Conservation (phyloP, 2,329 filamentous ascomycete genomes). For the Cercospora zeae-maydis region DNA sequence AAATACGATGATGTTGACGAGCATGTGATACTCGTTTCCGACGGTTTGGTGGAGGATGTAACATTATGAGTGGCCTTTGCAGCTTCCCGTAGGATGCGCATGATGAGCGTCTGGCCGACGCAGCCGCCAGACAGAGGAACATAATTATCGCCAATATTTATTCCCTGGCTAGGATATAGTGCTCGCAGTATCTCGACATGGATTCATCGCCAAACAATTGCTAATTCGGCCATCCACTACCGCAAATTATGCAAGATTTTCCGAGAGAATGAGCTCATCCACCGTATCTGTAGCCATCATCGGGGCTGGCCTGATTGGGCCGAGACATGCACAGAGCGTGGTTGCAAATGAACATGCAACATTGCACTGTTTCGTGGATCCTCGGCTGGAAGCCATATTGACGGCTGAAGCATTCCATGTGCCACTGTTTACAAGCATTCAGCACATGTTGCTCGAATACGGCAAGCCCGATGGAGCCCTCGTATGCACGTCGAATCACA, state of each 20-base stretch:
- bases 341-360: slow-evolving; percentile 35
- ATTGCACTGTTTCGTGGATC: slow-evolving; percentile 49
- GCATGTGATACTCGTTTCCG: background rate
- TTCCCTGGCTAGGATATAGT: background rate
- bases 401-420: slow-evolving; percentile 41
- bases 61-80: background rate
- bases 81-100: background rate
- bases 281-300: slow-evolving; percentile 42
- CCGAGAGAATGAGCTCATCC: background rate
- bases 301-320: slow-evolving; percentile 50
- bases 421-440: slow-evolving; percentile 41
- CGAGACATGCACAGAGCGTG: slow-evolving; percentile 50
- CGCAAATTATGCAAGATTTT: background rate
- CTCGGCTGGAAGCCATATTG: slow-evolving; percentile 38
- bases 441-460: slow-evolving; percentile 42
- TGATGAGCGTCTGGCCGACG: background rate
- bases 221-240: background rate
- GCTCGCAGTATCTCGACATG: background rate
- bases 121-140: background rate
- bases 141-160: slow-evolving; percentile 3
- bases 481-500: slow-evolving; percentile 59
- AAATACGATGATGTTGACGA: slow-evolving; percentile 9
- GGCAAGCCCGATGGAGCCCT: slow-evolving; percentile 51
- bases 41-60: background rate
- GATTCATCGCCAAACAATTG: background rate